A percentile compares a stretch with the other conserved stretches of the same genome.
Conservation (phyloP, 306 rosid genomes). For the Medicago truncatula region DNA sequence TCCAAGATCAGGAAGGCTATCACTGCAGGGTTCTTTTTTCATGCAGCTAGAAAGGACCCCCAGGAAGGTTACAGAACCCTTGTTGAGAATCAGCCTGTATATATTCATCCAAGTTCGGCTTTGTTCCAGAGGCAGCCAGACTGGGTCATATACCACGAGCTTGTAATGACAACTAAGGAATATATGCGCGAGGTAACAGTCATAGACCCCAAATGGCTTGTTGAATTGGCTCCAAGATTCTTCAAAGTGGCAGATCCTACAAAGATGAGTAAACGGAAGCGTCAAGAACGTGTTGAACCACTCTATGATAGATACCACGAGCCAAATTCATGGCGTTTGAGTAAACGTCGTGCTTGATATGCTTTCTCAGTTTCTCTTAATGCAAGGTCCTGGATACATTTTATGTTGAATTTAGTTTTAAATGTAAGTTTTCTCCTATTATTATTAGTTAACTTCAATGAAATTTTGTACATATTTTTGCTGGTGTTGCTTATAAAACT, state of each 20-base stretch:
- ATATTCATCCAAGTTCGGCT: slow-evolving; percentile 45
- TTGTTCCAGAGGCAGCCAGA: slow-evolving; percentile 74
- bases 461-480: not conserved
- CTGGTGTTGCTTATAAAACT: not conserved
- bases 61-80: slow-evolving; percentile 90
- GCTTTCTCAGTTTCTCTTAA: slow-evolving; percentile 24
- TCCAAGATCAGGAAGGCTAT: slow-evolving; percentile 85
- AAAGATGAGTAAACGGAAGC: slow-evolving; percentile 80
- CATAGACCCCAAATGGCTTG: slow-evolving; percentile 86
- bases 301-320: slow-evolving; percentile 89
- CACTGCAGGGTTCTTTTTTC: slow-evolving; percentile 85
- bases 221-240: slow-evolving; percentile 82
- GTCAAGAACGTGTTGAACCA: slow-evolving; percentile 78
- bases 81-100: slow-evolving; percentile 85
- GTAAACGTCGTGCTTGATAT: slow-evolving; percentile 75
- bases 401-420: slow-evolving; percentile 21
- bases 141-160: slow-evolving; percentile 93
- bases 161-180: slow-evolving; percentile 88
- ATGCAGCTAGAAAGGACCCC: slow-evolving; percentile 81
- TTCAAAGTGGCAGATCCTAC: slow-evolving; percentile 83
- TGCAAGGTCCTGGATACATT: slow-evolving; percentile 20
- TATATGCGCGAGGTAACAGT: slow-evolving; percentile 88
- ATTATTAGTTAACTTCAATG: not conserved
- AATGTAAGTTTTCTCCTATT: slow-evolving; percentile 30
- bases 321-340: slow-evolving; percentile 93